phyloP scores from a whole-genome alignment of 345 rosid genomes.

The Citrus glauca region DNA sequence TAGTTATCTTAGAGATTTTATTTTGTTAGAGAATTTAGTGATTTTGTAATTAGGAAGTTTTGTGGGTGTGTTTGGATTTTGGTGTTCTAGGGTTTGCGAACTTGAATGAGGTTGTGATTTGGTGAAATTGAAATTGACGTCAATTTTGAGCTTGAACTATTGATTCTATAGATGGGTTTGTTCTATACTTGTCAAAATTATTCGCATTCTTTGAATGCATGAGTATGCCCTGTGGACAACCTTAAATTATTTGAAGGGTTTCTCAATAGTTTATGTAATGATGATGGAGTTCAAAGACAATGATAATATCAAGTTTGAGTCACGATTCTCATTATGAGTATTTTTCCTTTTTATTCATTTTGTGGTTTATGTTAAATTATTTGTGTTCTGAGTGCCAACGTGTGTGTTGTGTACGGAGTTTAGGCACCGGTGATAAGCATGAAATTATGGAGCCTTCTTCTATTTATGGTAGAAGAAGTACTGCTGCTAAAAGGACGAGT shows the following conservation, averaged over 20 bases:
- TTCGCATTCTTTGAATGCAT: background rate
- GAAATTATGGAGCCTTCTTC: constrained; percentile 30
- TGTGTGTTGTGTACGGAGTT: background rate
- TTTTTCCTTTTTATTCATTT: background rate
- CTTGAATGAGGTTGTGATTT: background rate
- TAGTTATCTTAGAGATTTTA: background rate
- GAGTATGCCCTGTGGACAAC: background rate
- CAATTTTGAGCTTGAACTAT: background rate
- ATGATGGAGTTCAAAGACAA: background rate
- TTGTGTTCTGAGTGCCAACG: background rate
- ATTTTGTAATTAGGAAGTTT: no score
- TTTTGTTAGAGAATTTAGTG: background rate
- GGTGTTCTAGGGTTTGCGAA: constrained; percentile 7
- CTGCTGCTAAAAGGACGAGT: constrained; percentile 29
- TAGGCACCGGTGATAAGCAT: constrained; percentile 21
- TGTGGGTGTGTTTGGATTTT: background rate
- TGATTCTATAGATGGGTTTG: background rate
- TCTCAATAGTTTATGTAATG: no score
- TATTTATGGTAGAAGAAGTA: constrained; percentile 33
- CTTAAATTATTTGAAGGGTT: background rate
- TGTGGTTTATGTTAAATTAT: background rate
- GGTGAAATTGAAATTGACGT: background rate
- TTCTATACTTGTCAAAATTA: background rate
- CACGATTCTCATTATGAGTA: background rate
- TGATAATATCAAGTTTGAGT: background rate